Evolutionary conservation across 2,329 filamentous ascomycete species (phyloP).

Genomic region (Fusarium sp.): DNA sequence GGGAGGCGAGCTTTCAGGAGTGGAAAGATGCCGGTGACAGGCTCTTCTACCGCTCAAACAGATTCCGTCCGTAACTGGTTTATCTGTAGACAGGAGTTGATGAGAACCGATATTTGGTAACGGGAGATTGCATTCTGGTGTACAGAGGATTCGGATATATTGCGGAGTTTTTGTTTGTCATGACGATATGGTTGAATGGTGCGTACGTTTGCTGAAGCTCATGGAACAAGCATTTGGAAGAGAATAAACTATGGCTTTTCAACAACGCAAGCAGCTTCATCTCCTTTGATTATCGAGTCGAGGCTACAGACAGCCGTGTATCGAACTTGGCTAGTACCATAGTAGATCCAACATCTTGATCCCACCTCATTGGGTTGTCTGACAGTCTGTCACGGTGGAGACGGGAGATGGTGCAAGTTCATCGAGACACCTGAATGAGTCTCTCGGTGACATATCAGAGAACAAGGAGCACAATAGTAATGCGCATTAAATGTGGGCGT

Average conservation of each 20-base stretch:
- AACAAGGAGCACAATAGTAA: background rate
- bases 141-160: slow-evolving; percentile 10
- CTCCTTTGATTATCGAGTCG: too few relatives aligned
- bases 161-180: slow-evolving; percentile 9
- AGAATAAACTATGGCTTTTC: background rate
- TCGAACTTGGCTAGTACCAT: background rate
- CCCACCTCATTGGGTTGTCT: too few relatives aligned
- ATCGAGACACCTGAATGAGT: background rate
- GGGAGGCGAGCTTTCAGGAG: slow-evolving; percentile 40
- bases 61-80: slow-evolving; percentile 21
- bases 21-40: slow-evolving; percentile 48
- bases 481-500: background rate
- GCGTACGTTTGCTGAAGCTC: slow-evolving; percentile 1
- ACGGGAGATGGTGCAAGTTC: background rate
- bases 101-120: background rate
- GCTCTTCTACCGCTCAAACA: slow-evolving; percentile 40
- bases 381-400: too few relatives aligned
- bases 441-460: background rate
- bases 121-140: background rate
- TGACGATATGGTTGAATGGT: background rate
- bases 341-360: background rate
- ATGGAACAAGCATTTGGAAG: background rate
- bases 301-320: background rate
- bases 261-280: background rate
- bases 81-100: background rate